Conservation (phyloP, 805 yeast genomes). For the Sugiyamaella chiloensis region DNA sequence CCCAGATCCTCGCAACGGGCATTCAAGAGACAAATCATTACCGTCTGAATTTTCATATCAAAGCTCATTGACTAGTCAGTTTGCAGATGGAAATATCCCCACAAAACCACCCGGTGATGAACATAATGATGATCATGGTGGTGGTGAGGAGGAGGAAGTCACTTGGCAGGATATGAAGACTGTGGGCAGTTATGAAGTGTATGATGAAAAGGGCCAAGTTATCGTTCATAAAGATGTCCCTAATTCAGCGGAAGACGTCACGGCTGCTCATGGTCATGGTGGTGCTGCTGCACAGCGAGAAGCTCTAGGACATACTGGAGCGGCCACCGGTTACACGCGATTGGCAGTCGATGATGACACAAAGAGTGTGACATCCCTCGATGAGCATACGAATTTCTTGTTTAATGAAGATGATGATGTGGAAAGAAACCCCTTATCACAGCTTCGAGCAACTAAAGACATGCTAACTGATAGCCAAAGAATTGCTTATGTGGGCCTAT, state of each 20-base stretch:
- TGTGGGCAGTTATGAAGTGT: conserved; percentile 70
- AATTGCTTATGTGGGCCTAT: conserved; percentile 86
- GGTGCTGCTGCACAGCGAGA: conserved; percentile 19
- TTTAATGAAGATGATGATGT: conserved; percentile 47
- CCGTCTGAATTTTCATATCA: conserved; percentile 24
- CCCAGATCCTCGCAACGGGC: neutral
- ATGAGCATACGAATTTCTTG: conserved; percentile 54
- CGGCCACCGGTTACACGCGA: conserved; percentile 77
- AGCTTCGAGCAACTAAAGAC: conserved; percentile 73
- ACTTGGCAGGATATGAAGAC: conserved; percentile 89
- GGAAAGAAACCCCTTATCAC: conserved; percentile 52
- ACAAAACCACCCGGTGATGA: neutral
- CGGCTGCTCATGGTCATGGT: conserved; percentile 15
- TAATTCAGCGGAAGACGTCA: conserved; percentile 21
- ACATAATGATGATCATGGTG: neutral
- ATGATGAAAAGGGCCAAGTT: conserved; percentile 62
- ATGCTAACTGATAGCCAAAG: conserved; percentile 81
- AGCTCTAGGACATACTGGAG: conserved; percentile 37
- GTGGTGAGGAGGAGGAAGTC: conserved; percentile 22
- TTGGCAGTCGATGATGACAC: conserved; percentile 83
- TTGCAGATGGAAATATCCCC: conserved; percentile 1
- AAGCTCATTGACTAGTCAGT: conserved; percentile 5
- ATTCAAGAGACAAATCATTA: conserved; percentile 14
- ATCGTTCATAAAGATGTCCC: conserved; percentile 28
- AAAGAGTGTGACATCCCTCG: conserved; percentile 52